These are phyloP conservation scores for Verticillium dahliae DNA, from an alignment of 2,329 filamentous ascomycete genomes.

Conservation along the genomic window DNA sequence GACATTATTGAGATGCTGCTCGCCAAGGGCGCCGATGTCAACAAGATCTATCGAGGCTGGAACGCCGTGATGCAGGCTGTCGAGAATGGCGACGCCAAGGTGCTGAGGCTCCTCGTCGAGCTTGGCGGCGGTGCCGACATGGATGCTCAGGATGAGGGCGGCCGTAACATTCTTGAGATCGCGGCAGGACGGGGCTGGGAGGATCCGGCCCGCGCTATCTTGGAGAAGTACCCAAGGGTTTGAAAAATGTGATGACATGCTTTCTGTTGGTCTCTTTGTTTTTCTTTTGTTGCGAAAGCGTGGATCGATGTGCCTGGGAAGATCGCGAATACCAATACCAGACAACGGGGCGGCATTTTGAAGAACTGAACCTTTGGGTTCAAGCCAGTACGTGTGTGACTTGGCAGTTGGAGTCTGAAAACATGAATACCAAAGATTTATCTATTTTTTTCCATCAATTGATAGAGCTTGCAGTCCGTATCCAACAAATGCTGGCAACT, in stretches of 20 bases:
- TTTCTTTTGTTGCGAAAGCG: too few species aligned
- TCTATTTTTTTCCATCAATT: neutral
- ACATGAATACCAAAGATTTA: neutral
- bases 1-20: conserved; percentile 58
- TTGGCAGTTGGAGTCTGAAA: too few species aligned
- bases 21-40: conserved; percentile 58
- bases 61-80: conserved; percentile 60
- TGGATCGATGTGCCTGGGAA: too few species aligned
- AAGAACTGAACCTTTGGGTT: neutral
- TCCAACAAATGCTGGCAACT: too few species aligned
- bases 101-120: conserved; percentile 45
- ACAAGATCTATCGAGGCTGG: conserved; percentile 61
- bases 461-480: too few species aligned
- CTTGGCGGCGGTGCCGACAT: conserved; percentile 40
- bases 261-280: neutral
- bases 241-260: neutral
- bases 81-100: conserved; percentile 52
- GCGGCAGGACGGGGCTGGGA: conserved; percentile 52
- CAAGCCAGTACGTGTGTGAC: too few species aligned
- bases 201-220: conserved; percentile 44
- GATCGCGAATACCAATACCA: too few species aligned
- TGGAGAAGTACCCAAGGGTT: neutral
- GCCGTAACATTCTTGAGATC: conserved; percentile 49
- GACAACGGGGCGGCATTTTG: too few species aligned
- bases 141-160: conserved; percentile 45